Conservation (phyloP, 306 rosid species). For the Glycyrrhiza uralensis region DNA sequence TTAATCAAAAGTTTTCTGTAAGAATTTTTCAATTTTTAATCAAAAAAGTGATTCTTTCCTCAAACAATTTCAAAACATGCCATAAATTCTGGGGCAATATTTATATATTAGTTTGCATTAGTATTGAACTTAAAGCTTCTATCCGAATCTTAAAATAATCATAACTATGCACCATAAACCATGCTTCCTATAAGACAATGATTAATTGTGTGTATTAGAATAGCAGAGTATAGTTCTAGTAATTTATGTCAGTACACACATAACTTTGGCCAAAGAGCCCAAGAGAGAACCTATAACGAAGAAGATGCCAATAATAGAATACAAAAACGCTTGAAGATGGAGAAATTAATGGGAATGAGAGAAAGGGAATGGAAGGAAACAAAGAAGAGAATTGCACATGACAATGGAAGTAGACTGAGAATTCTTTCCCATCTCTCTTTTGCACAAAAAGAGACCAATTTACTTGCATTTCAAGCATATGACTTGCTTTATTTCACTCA, state of each 20-base stretch:
- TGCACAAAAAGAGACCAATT: slow-evolving; percentile 31
- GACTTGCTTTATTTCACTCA: slow-evolving; percentile 34
- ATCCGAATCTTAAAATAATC: not conserved
- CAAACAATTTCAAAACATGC: not conserved
- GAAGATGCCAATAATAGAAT: slow-evolving; percentile 7
- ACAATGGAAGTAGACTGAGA: not conserved
- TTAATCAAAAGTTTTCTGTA: no score
- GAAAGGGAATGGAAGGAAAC: slow-evolving; percentile 27
- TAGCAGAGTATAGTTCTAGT: not conserved
- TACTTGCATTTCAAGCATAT: slow-evolving; percentile 65
- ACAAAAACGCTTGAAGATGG: slow-evolving; percentile 24
- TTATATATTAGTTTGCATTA: not conserved
- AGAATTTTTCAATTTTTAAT: not conserved
- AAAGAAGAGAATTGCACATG: slow-evolving; percentile 31
- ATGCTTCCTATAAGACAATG: not conserved
- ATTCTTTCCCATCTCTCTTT: slow-evolving; percentile 12
- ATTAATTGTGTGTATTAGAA: not conserved
- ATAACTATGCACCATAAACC: not conserved
- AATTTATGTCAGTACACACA: not conserved
- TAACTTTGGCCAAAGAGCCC: not conserved
- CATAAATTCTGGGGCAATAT: not conserved
- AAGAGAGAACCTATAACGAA: not conserved
- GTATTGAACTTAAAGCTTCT: not conserved
- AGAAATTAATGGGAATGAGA: slow-evolving; percentile 21
- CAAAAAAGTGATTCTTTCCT: not conserved